Evolutionary conservation across 1,284 basidiomycete genomes (phyloP).

Genomic region (Testicularia cyperi): DNA sequence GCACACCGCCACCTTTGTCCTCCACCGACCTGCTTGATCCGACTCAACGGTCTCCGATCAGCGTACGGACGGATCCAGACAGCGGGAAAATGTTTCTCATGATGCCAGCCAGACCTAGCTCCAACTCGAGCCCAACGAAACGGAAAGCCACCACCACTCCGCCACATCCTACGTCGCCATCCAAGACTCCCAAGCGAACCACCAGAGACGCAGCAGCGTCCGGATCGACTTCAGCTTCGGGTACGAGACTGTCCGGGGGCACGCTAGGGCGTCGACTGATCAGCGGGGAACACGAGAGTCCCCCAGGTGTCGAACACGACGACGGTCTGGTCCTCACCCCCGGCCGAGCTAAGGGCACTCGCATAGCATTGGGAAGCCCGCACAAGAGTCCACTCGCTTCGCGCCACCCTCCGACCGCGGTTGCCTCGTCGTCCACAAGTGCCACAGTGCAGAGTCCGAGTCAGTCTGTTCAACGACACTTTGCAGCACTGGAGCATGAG

Average conservation of each 20-base stretch:
- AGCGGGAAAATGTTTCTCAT: conserved; percentile 37
- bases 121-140: conserved; percentile 19
- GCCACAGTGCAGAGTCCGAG: conserved; percentile 7
- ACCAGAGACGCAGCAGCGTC: conserved; percentile 4
- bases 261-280: conserved; percentile 7
- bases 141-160: conserved; percentile 14
- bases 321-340: conserved; percentile 41
- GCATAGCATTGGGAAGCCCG: conserved; percentile 23
- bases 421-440: no score
- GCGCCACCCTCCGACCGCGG: no score
- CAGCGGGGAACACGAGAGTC: conserved; percentile 19
- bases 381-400: conserved; percentile 16
- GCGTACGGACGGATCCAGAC: conserved; percentile 42
- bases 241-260: neutral
- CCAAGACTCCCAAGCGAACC: conserved; percentile 25
- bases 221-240: no score
- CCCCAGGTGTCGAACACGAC: conserved; percentile 19
- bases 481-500: conserved; percentile 2
- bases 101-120: conserved; percentile 5
- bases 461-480: no score
- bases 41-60: conserved; percentile 33
- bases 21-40: conserved; percentile 21
- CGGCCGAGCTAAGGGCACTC: conserved; percentile 17
- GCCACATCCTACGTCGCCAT: conserved; percentile 9
- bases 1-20: conserved; percentile 26